Evolutionary conservation across 2,329 filamentous ascomycete species (phyloP).

Genomic region (Exophiala lecanii-corni): DNA sequence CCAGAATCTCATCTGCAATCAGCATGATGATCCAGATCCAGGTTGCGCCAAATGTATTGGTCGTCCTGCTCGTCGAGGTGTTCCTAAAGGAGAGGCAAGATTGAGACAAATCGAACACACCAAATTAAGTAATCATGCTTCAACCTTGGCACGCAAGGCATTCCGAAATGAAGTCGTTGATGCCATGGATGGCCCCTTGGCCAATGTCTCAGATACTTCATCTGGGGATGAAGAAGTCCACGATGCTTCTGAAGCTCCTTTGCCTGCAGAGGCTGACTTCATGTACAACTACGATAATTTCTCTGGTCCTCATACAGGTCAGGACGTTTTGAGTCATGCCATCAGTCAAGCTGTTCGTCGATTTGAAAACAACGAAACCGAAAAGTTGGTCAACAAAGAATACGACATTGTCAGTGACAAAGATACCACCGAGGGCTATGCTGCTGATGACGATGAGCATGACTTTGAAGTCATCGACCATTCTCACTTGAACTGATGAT

Average conservation of each 20-base stretch:
- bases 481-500: conserved; percentile 26
- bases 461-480: conserved; percentile 42
- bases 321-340: conserved; percentile 54
- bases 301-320: conserved; percentile 48
- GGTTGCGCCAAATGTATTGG: conserved; percentile 25
- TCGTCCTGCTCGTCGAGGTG: conserved; percentile 15
- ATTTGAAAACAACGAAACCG: conserved; percentile 57
- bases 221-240: conserved; percentile 31
- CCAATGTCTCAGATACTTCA: conserved; percentile 26
- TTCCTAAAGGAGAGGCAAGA: conserved; percentile 11
- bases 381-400: conserved; percentile 57
- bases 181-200: conserved; percentile 28
- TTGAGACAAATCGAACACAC: conserved; percentile 13
- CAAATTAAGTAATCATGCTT: conserved; percentile 17
- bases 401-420: conserved; percentile 49
- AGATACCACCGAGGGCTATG: conserved; percentile 33
- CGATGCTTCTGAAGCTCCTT: conserved; percentile 42
- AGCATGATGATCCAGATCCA: conserved; percentile 13
- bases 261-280: conserved; percentile 46
- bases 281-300: conserved; percentile 52
- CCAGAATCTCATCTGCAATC: conserved; percentile 12
- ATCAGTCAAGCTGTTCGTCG: conserved; percentile 55
- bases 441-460: conserved; percentile 34
- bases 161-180: conserved; percentile 34
- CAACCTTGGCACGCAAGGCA: conserved; percentile 24